Conservation (phyloP, 2,329 filamentous ascomycete genomes). For the Cercospora beticola region DNA sequence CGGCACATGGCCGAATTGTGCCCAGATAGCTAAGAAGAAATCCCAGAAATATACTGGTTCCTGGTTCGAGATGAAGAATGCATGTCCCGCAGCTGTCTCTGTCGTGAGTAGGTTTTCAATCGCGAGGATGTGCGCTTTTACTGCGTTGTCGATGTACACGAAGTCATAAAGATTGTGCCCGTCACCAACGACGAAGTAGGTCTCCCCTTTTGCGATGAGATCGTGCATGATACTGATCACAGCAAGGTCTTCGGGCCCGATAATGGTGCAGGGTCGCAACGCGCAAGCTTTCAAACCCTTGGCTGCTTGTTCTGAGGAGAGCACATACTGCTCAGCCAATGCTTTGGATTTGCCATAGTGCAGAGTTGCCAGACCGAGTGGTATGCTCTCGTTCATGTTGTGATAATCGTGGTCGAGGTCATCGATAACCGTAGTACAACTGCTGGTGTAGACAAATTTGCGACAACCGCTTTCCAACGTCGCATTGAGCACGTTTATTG, state of each 20-base stretch:
- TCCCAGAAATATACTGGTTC: constrained; percentile 89
- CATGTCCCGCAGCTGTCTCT: constrained; percentile 67
- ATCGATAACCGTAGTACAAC: constrained; percentile 82
- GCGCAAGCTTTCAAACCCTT: constrained; percentile 52
- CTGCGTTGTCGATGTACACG: constrained; percentile 67
- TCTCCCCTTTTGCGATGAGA: constrained; percentile 66
- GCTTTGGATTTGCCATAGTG: constrained; percentile 93
- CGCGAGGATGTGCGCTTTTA: constrained; percentile 80
- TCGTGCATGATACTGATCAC: constrained; percentile 71
- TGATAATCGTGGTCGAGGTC: constrained; percentile 69
- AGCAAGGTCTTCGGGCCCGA: constrained; percentile 84
- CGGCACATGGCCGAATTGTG: constrained; percentile 56
- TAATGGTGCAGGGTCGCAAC: constrained; percentile 83
- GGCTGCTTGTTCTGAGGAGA: constrained; percentile 61
- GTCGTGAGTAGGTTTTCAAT: constrained; percentile 68
- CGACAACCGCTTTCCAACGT: constrained; percentile 69
- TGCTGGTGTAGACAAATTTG: constrained; percentile 87
- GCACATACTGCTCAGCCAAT: constrained; percentile 74
- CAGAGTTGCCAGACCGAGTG: constrained; percentile 67
- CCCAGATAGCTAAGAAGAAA: constrained; percentile 77
- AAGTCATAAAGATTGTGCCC: constrained; percentile 70
- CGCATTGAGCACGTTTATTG: constrained; percentile 72
- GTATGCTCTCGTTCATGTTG: constrained; percentile 78
- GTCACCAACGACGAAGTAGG: constrained; percentile 77
- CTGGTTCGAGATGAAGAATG: constrained; percentile 89